Percentiles rank a stretch among this genome's conserved stretches.
Evolutionary conservation across 768 basidiomycete species (phyloP).

Genomic region (Termitomyces sp.): DNA sequence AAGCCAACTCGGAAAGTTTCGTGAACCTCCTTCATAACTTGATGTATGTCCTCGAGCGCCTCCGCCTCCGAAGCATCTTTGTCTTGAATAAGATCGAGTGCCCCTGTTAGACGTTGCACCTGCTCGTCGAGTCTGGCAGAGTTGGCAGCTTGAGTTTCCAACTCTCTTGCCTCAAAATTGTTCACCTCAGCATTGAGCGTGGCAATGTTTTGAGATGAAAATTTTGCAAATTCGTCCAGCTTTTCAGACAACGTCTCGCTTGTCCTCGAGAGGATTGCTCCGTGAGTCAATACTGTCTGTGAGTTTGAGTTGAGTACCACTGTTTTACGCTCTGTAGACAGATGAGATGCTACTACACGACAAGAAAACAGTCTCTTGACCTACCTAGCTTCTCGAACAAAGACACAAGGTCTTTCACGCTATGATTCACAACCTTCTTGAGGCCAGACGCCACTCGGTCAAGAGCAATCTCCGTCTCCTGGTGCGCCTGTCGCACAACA

Average conservation of each 20-base stretch:
- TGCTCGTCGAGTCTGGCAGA: conserved; percentile 57
- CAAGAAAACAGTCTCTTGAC: conserved; percentile 15
- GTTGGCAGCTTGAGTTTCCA: conserved; percentile 46
- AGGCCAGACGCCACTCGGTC: conserved; percentile 72
- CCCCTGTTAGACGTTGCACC: conserved; percentile 48
- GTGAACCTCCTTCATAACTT: conserved; percentile 48
- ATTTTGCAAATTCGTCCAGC: conserved; percentile 59
- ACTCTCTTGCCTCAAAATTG: conserved; percentile 52
- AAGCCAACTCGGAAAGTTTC: conserved; percentile 51
- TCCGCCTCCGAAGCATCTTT: conserved; percentile 55
- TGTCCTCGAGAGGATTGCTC: conserved; percentile 53
- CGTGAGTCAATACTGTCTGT: conserved; percentile 59
- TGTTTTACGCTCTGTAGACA: conserved; percentile 65
- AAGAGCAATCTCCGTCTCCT: conserved; percentile 65
- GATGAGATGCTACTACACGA: conserved; percentile 9
- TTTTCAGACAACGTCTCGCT: conserved; percentile 51
- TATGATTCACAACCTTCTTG: conserved; percentile 63
- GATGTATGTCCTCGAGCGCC: conserved; percentile 45
- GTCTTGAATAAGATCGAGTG: conserved; percentile 49
- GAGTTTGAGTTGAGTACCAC: conserved; percentile 61
- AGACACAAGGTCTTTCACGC: conserved; percentile 62
- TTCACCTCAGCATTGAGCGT: conserved; percentile 57
- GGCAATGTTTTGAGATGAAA: conserved; percentile 47
- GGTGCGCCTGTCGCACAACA: conserved; percentile 73
- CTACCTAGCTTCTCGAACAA: conserved; percentile 84